Evolutionary conservation across 208 protist genomes (phyloP).

Genomic region (Leishmania amazonensis): DNA sequence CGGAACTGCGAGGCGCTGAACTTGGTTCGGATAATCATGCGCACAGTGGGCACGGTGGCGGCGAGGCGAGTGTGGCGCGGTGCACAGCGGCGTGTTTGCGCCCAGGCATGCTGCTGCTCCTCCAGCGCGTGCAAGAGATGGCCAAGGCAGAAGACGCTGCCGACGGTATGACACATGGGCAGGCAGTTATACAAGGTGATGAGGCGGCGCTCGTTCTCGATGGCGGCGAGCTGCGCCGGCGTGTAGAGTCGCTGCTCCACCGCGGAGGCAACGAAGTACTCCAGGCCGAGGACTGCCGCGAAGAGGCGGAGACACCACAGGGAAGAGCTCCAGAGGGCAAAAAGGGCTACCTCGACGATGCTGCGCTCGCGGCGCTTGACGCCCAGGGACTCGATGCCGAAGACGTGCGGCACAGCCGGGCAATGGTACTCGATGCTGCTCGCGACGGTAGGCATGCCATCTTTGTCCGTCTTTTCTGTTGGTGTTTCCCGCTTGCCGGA

Average conservation of each 20-base stretch:
- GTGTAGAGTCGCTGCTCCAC: conserved; percentile 20
- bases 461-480: background rate
- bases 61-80: background rate
- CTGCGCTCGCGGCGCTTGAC: conserved; percentile 13
- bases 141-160: conserved; percentile 63
- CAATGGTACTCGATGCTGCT: background rate
- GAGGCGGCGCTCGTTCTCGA: conserved; percentile 28
- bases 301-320: conserved; percentile 30
- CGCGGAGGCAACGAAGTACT: conserved; percentile 12
- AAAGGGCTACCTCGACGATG: conserved; percentile 12
- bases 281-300: conserved; percentile 7
- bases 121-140: conserved; percentile 60
- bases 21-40: conserved; percentile 72
- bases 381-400: conserved; percentile 19
- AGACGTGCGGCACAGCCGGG: conserved; percentile 16
- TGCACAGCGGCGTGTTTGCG: conserved; percentile 15
- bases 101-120: conserved; percentile 51
- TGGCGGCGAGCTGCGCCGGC: conserved; percentile 10
- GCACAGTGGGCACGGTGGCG: conserved; percentile 33
- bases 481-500: background rate
- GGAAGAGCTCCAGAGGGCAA: conserved; percentile 19
- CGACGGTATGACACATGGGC: conserved; percentile 87
- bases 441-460: background rate
- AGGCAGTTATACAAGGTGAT: conserved; percentile 79
- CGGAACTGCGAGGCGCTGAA: conserved; percentile 72